Evolutionary conservation across 2,329 filamentous ascomycete species (phyloP), one percentile per base, ranked within the genome.

Genomic region (Trichoderma atroviride): DNA sequence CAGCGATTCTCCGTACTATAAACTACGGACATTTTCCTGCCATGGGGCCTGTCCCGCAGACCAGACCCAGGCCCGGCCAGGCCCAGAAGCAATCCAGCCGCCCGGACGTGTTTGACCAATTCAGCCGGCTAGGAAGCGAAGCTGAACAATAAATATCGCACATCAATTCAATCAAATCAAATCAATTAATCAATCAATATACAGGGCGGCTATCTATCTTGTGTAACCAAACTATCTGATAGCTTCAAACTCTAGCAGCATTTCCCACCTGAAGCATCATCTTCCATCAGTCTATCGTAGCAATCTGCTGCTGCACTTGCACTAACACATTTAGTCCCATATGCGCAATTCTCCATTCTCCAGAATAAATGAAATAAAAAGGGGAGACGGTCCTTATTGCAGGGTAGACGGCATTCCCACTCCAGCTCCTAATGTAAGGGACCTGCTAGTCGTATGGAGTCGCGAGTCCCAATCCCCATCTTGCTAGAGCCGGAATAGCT

Each of bases 401-500:
- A 66, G 63, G 43, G 62, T 66, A 58, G 63, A 27, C 55, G 27
- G 53, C 64, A 59, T 64, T 64, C 61, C 61, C 61, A 64, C 61
- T 64, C 47, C 33, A 50, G 47, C 47, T 50, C 47, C 40, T 40
- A 40, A 33, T 14, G 33, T 56, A 56, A 35, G 57, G 35, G 22
- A 60, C 37, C 40, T 43, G 40, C 40, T 43, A 43, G 40, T 43
- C 40, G 40, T 40, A 64, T 64, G 61, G 61, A 56, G 61, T 56
- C 47, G 4, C 3, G 5, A 6, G 33, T 35, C 33, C 33, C 33
- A 35, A 43, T 43, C 40, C 40, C 47, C 52, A 27, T 40, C 40
- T n/a, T 62, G n/a, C 61, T 64, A 64, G 50, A 56, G 31, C 33
- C 61, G 43, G 29, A 29, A 56, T 64, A 52, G 61, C 61, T 64